Evolutionary conservation across 2,329 filamentous ascomycete genomes (phyloP).

Genomic region (Thelonectria blattea): DNA sequence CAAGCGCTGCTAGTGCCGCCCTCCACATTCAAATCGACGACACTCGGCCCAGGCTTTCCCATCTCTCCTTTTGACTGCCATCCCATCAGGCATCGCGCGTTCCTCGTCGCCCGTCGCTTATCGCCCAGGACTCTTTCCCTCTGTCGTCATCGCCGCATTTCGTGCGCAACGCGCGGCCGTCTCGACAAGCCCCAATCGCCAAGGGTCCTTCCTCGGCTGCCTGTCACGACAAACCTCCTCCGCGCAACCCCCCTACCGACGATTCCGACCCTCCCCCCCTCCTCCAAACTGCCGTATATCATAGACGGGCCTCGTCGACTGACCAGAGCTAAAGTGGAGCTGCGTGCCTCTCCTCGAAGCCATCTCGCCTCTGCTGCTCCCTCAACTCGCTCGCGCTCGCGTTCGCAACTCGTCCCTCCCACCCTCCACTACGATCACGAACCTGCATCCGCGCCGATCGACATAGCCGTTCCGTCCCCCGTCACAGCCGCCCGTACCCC

Average conservation of each 20-base stretch:
- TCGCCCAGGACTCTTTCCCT: constrained; percentile 19
- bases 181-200: constrained; percentile 32
- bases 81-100: constrained; percentile 7
- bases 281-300: constrained; percentile 28
- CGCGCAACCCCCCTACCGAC: constrained; percentile 6
- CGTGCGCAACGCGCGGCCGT: constrained; percentile 43
- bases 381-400: constrained; percentile 15
- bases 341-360: constrained; percentile 14
- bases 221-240: constrained; percentile 32
- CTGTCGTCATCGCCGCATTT: constrained; percentile 27
- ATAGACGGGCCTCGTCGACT: constrained; percentile 29
- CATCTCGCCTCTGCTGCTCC: constrained; percentile 1
- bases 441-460: constrained; percentile 31
- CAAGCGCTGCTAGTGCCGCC: constrained; percentile 29
- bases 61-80: constrained; percentile 26
- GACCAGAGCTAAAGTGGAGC: constrained; percentile 26
- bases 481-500: constrained; percentile 30
- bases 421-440: constrained; percentile 32
- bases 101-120: constrained; percentile 23
- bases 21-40: constrained; percentile 39
- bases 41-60: constrained; percentile 37
- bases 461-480: constrained; percentile 35
- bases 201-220: constrained; percentile 19
- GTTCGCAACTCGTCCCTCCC: constrained; percentile 18
- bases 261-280: constrained; percentile 13